A percentile compares a stretch with the other conserved stretches of the same genome.
phyloP scores from a whole-genome alignment of 2,329 filamentous ascomycete species.

The Parascedosporium putredinis region DNA sequence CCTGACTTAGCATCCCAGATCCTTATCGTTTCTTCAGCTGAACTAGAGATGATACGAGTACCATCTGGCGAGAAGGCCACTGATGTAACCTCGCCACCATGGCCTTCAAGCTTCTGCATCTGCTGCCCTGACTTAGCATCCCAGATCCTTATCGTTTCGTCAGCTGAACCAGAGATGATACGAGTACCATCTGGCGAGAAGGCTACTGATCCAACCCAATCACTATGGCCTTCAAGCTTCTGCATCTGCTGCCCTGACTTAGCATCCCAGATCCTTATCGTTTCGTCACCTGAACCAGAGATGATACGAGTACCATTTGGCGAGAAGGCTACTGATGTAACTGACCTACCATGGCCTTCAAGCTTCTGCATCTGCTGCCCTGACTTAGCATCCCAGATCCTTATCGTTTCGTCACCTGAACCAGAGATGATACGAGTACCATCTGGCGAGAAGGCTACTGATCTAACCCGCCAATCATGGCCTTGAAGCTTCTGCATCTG shows the following conservation, averaged over 20 bases:
- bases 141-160: slow-evolving; percentile 8
- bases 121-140: background rate
- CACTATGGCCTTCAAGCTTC: slow-evolving; percentile 9
- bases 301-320: slow-evolving; percentile 6
- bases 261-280: slow-evolving; percentile 12
- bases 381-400: slow-evolving; percentile 11
- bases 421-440: slow-evolving; percentile 9
- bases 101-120: background rate
- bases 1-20: slow-evolving; percentile 12
- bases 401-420: slow-evolving; percentile 10
- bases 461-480: slow-evolving; percentile 6
- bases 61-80: slow-evolving; percentile 13
- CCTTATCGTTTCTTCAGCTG: slow-evolving; percentile 10
- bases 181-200: background rate
- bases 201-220: slow-evolving; percentile 3
- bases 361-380: slow-evolving; percentile 6
- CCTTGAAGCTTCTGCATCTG: slow-evolving; percentile 9
- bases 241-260: slow-evolving; percentile 6
- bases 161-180: background rate
- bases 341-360: background rate
- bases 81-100: slow-evolving; percentile 6
- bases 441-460: slow-evolving; percentile 13
- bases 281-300: slow-evolving; percentile 10
- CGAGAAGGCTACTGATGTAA: slow-evolving; percentile 14
- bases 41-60: slow-evolving; percentile 9